phyloP scores from a whole-genome alignment of 116 monocot genomes.

The Dioscorea cayenensis region DNA sequence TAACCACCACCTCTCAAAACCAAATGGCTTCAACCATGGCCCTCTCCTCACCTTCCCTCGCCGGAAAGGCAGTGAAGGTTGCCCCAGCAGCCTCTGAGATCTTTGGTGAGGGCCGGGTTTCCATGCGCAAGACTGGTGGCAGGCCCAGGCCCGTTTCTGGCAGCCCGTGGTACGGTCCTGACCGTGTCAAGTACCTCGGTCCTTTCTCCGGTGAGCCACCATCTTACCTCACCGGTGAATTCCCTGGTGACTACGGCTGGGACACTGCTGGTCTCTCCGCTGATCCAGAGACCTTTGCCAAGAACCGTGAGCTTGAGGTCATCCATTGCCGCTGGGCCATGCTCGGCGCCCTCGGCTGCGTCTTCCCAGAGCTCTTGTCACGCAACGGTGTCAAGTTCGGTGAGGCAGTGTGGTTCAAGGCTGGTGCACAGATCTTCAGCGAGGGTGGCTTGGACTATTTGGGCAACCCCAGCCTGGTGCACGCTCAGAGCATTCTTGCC shows the following conservation, averaged over 20 bases:
- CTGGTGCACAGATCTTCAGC: constrained; percentile 63
- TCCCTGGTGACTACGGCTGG: constrained; percentile 48
- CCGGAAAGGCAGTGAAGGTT: constrained; percentile 20
- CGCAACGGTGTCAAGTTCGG: constrained; percentile 76
- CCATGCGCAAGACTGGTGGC: constrained; percentile 20
- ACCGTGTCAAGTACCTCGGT: constrained; percentile 58
- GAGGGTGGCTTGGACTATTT: constrained; percentile 56
- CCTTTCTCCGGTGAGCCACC: constrained; percentile 50
- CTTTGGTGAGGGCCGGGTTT: constrained; percentile 17
- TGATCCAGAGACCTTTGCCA: constrained; percentile 67
- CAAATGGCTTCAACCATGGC: constrained; percentile 26
- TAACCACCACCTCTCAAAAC: not conserved
- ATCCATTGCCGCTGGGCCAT: constrained; percentile 68
- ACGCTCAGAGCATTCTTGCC: constrained; percentile 74
- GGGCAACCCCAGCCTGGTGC: constrained; percentile 54
- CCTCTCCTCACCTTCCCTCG: constrained; percentile 24
- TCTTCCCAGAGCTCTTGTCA: constrained; percentile 56
- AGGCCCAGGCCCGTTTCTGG: constrained; percentile 24
- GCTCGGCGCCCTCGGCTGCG: constrained; percentile 57
- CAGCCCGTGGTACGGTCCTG: constrained; percentile 64
- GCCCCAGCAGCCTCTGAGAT: constrained; percentile 1
- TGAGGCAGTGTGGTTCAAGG: constrained; percentile 85
- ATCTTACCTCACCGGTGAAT: constrained; percentile 40
- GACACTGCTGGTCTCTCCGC: constrained; percentile 50
- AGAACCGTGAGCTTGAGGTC: constrained; percentile 64